Evolutionary conservation across 306 rosid genomes (phyloP).

Genomic region (Cucurbita pepo): DNA sequence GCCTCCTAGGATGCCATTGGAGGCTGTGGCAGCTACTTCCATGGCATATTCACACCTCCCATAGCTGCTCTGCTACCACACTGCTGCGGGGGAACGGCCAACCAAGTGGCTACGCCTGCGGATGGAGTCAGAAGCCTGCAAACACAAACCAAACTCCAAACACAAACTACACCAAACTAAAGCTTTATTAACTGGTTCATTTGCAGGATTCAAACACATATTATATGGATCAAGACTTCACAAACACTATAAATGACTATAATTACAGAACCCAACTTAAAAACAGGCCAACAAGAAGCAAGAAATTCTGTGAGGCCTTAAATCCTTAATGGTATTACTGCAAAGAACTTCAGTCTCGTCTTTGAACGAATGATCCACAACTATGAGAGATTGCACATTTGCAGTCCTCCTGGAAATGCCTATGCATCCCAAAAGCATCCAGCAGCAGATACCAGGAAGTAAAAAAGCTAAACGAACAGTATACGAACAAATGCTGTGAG

Average conservation of each 20-base stretch:
- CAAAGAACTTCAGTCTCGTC: background rate
- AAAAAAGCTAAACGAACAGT: background rate
- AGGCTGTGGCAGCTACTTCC: slow-evolving; percentile 6
- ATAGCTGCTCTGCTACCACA: background rate
- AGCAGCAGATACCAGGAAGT: background rate
- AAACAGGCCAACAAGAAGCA: background rate
- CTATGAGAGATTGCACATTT: background rate
- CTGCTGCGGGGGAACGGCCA: background rate
- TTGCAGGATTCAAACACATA: background rate
- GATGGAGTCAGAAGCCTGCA: slow-evolving; percentile 6
- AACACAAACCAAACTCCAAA: slow-evolving; percentile 8
- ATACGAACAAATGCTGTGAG: background rate
- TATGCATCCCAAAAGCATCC: background rate
- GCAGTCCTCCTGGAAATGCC: background rate
- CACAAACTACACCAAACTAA: background rate
- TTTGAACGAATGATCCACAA: background rate
- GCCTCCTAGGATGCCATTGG: slow-evolving; percentile 1
- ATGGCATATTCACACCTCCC: slow-evolving; percentile 3
- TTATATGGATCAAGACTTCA: too few species aligned
- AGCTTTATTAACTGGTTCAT: too few species aligned
- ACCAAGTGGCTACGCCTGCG: background rate
- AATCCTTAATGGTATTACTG: background rate
- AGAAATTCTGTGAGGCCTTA: background rate
- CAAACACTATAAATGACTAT: background rate
- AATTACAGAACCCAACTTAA: background rate